These are phyloP conservation scores for Tetracentron sinense DNA, from an alignment of 164 flowering plant species.

Conservation along the genomic window DNA sequence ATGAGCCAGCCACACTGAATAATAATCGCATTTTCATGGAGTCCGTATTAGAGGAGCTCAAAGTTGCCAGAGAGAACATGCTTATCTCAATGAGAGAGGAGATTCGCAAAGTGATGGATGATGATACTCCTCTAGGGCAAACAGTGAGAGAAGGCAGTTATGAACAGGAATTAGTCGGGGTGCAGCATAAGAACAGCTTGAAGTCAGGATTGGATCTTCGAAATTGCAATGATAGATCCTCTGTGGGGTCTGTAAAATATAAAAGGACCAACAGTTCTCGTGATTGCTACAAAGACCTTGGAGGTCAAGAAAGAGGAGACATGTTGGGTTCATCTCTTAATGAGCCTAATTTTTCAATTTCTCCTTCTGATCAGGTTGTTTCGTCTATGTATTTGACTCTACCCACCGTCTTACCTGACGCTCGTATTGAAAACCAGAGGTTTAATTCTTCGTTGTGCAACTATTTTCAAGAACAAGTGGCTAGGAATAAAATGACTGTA, in stretches of 20 bases:
- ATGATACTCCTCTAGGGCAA: slow-evolving; percentile 2
- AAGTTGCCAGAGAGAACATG: slow-evolving; percentile 31
- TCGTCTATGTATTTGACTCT: slow-evolving; percentile 31
- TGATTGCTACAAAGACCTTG: slow-evolving; percentile 9
- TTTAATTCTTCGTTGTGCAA: slow-evolving; percentile 14
- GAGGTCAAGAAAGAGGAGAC: slow-evolving; percentile 8
- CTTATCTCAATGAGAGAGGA: slow-evolving; percentile 35
- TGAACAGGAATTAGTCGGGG: slow-evolving; percentile 3
- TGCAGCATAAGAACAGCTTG: slow-evolving; percentile 17
- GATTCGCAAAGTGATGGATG: slow-evolving; percentile 27
- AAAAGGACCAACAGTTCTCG: slow-evolving; percentile 9
- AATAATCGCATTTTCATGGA: slow-evolving; percentile 26
- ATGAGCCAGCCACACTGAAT: slow-evolving; percentile 14
- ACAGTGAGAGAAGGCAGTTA: slow-evolving; percentile 9
- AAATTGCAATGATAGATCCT: slow-evolving; percentile 8
- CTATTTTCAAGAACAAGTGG: slow-evolving; percentile 13
- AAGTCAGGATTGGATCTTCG: slow-evolving; percentile 16
- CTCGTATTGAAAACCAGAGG: slow-evolving; percentile 10
- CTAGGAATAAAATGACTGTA: slow-evolving; percentile 6
- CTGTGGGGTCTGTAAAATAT: slow-evolving; percentile 8
- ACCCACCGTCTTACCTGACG: slow-evolving; percentile 22
- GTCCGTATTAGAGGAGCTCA: slow-evolving; percentile 39
- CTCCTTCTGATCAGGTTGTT: slow-evolving; percentile 16
- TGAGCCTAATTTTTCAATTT: slow-evolving; percentile 1
- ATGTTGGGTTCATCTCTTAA: slow-evolving; percentile 9